Percentiles rank a stretch among this genome's conserved stretches.
Conservation (phyloP, 441 rosid species). For the Macaranga tanarius region DNA sequence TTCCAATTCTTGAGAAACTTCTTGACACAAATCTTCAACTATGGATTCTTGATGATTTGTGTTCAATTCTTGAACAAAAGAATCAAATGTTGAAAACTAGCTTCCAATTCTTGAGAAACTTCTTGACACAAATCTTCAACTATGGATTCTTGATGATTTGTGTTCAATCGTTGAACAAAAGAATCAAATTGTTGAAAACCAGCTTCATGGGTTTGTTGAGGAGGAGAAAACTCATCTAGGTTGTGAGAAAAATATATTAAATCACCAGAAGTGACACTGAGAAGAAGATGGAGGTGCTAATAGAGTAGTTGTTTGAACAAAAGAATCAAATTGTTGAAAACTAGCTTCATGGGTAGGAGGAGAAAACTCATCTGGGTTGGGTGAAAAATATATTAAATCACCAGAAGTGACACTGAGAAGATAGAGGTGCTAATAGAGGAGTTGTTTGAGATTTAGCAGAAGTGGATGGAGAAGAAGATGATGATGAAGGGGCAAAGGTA, state of each 20-base stretch:
- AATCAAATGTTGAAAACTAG: too few species aligned
- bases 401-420: constrained; percentile 64
- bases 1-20: too few species aligned
- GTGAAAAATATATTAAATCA: constrained; percentile 63
- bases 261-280: constrained; percentile 70
- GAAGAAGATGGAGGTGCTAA: too few species aligned
- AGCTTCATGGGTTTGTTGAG: not conserved
- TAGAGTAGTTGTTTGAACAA: too few species aligned
- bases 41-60: too few species aligned
- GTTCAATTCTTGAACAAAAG: too few species aligned
- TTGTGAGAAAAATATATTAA: constrained; percentile 51
- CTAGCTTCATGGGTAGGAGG: constrained; percentile 2
- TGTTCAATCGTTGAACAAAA: not conserved
- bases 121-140: too few species aligned
- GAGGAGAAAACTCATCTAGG: constrained; percentile 26
- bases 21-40: too few species aligned
- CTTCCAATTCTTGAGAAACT: constrained; percentile 4
- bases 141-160: not conserved
- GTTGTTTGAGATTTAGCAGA: too few species aligned
- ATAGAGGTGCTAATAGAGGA: too few species aligned
- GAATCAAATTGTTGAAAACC: not conserved
- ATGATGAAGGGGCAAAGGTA: too few species aligned
- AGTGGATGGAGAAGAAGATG: too few species aligned
- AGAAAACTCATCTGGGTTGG: constrained; percentile 26
- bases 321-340: not conserved